phyloP scores from a whole-genome alignment of 2,329 filamentous ascomycete genomes.

The Onygena corvina region DNA sequence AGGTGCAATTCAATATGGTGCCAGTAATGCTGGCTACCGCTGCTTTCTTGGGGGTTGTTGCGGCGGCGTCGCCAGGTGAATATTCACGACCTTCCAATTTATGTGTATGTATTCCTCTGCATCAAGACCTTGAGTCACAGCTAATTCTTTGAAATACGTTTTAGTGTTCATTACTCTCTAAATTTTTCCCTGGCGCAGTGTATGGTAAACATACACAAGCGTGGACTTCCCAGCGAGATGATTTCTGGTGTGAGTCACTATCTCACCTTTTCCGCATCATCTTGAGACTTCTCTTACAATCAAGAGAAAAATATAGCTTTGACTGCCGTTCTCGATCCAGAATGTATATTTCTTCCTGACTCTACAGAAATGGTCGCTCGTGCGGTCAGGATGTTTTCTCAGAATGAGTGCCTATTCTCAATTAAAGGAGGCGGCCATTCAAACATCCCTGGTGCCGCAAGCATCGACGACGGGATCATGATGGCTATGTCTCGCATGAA shows the following conservation, averaged over 20 bases:
- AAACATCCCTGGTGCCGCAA: constrained; percentile 37
- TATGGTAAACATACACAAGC: not conserved
- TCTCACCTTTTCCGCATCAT: not conserved
- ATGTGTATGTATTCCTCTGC: not conserved
- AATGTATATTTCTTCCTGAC: constrained; percentile 26
- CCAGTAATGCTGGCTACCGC: not conserved
- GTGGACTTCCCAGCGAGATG: constrained; percentile 3
- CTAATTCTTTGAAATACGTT: too few relatives aligned
- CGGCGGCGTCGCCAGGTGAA: not conserved
- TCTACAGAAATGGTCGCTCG: constrained; percentile 23
- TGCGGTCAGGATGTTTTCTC: constrained; percentile 23
- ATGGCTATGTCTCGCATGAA: constrained; percentile 22
- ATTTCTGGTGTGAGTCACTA: constrained; percentile 8
- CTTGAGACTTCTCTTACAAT: not conserved
- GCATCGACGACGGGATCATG: constrained; percentile 31
- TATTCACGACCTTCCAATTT: not conserved
- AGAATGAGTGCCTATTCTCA: constrained; percentile 38
- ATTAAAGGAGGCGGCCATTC: constrained; percentile 42
- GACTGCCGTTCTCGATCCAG: constrained; percentile 18
- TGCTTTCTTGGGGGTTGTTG: not conserved
- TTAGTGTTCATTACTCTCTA: constrained; percentile 7
- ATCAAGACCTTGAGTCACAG: too few relatives aligned
- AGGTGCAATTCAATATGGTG: not conserved
- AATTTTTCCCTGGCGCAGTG: constrained; percentile 1
- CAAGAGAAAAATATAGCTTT: constrained; percentile 1